A percentile compares a stretch with the other conserved stretches of the same genome.
Evolutionary conservation across 2,329 filamentous ascomycete species (phyloP).

Genomic region (Trichophyton schoenleinii): DNA sequence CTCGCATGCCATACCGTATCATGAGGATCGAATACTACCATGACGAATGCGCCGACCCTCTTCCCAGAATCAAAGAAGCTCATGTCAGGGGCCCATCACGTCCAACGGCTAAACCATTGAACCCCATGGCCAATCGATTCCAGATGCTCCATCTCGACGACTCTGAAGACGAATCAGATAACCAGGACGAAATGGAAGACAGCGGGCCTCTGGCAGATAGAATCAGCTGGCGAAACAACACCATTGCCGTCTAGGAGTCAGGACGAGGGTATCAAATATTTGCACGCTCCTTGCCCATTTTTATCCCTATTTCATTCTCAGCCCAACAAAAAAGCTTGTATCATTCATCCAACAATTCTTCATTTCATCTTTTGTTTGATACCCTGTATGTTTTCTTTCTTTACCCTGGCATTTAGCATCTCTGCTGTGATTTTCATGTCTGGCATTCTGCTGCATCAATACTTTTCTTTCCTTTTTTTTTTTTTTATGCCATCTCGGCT

Average conservation of each 20-base stretch:
- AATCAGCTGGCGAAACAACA: conserved; percentile 11
- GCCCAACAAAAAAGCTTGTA: background rate
- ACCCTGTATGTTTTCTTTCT: background rate
- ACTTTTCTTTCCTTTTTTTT: background rate
- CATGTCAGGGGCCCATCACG: conserved; percentile 19
- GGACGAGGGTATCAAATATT: background rate
- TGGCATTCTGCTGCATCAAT: background rate
- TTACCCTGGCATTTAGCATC: background rate
- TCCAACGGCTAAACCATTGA: conserved; percentile 30
- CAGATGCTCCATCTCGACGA: conserved; percentile 44
- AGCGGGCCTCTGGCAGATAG: conserved; percentile 12
- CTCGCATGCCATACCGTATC: conserved; percentile 52
- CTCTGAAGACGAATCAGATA: conserved; percentile 28
- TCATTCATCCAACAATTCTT: background rate
- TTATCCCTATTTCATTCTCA: background rate
- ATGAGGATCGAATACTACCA: conserved; percentile 56
- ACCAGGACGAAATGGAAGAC: conserved; percentile 14
- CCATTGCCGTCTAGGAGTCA: conserved; percentile 11
- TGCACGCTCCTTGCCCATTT: background rate
- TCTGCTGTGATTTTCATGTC: background rate
- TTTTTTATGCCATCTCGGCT: background rate
- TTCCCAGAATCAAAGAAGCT: conserved; percentile 30
- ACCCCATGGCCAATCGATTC: conserved; percentile 47
- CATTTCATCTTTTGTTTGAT: background rate
- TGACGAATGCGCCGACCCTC: conserved; percentile 58